A percentile compares a stretch with the other conserved stretches of the same genome.
These are phyloP conservation scores for Simplicillium sp. DNA, from an alignment of 2,329 filamentous ascomycete genomes.

Conservation along the genomic window DNA sequence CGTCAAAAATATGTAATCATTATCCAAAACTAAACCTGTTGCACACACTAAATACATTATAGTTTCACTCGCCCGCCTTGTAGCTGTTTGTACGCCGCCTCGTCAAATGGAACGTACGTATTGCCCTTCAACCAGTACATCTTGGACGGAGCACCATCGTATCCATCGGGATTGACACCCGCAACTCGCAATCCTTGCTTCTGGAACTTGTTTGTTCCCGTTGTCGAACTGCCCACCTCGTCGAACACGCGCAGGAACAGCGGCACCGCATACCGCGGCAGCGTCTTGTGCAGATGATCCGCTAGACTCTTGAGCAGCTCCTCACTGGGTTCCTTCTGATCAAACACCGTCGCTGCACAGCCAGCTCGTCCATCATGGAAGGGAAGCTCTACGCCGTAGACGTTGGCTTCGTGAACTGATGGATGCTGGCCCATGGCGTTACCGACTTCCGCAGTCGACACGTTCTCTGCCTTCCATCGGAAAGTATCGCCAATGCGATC, in stretches of 20 bases:
- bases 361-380: constrained; percentile 80
- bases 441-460: constrained; percentile 72
- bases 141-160: constrained; percentile 22
- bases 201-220: constrained; percentile 83
- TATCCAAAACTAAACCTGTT: too few relatives aligned
- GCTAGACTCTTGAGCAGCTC: constrained; percentile 49
- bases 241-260: constrained; percentile 63
- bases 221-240: constrained; percentile 45
- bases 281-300: constrained; percentile 39
- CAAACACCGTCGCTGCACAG: constrained; percentile 61
- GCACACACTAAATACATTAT: constrained; percentile 26
- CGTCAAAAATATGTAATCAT: too few relatives aligned
- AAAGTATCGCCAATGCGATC: constrained; percentile 74
- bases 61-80: constrained; percentile 61
- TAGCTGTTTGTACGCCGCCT: constrained; percentile 59
- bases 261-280: constrained; percentile 70
- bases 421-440: constrained; percentile 61
- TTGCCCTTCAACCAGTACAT: constrained; percentile 58
- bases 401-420: constrained; percentile 66
- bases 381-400: constrained; percentile 73
- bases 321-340: constrained; percentile 26
- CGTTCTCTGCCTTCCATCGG: constrained; percentile 76
- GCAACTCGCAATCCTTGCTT: constrained; percentile 62
- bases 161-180: constrained; percentile 55
- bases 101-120: constrained; percentile 58